Evolutionary conservation across 1,284 basidiomycete genomes (phyloP), one percentile per base, ranked within the genome.

Genomic region (Malassezia slooffiae): DNA sequence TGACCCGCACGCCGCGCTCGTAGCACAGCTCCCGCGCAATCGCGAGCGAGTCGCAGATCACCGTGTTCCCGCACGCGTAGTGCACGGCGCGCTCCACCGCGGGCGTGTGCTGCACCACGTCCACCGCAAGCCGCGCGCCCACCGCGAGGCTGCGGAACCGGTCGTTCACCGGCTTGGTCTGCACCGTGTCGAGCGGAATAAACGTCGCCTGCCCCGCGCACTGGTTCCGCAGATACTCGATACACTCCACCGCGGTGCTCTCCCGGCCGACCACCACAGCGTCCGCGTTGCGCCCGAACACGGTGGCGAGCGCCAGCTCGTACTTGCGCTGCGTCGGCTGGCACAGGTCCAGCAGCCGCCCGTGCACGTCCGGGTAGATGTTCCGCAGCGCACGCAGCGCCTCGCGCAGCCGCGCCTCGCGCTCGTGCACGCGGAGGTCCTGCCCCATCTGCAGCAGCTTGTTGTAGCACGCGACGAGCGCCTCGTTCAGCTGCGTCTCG

Each of bases 191-290:
- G 10, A 99, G 80, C 0, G 93, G 93, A 38, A 97, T 82, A 73
- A 97, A 97, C 0, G 91, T 97, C 6, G 89, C 89, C 71, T 89
- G 86, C 1, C 91, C 91, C 0, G 83, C 80, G 24, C 90, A 83
- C 71, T 95, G 88, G 60, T 84, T 88, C 50, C 88, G 83, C 77
- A 99, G 80, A 70, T 95, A 97, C 82, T 90, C 62, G 61, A 97
- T 95, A 71, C 93, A 97, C 61, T 91, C 87, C 52, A 96, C 93
- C 2, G 88, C 93, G 0, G 86, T 90, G 72, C 85, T 87, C 74
- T 97, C 89, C 58, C 87, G 81, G 60, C 96, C 90, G 1, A 97
- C 90, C 2, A 99, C 85, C 43, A 99, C 80, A 1, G 90, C 85
- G 59, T 97, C 91, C 39, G 90, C 83, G 69, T 97, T 90, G 45